Conservation (phyloP, 192 early-diverging fungal species). For the Phlyctochytrium arcticum region DNA sequence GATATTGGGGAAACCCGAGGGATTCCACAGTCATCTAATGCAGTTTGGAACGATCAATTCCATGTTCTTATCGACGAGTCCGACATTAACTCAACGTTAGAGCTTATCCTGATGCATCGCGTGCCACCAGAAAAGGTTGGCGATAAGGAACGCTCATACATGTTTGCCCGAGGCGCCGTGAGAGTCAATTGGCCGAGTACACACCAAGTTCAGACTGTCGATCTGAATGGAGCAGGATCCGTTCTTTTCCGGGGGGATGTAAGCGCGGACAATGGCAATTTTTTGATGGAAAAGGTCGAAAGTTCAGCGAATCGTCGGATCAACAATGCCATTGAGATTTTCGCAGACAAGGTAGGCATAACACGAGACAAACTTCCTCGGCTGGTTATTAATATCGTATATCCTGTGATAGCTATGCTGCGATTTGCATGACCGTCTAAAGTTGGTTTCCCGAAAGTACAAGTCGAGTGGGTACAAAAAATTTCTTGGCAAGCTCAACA, state of each 20-base stretch:
- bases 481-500: constrained; percentile 20
- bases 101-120: constrained; percentile 16
- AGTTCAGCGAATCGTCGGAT: too few species aligned
- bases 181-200: not conserved
- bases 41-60: constrained; percentile 10
- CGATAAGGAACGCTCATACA: not conserved
- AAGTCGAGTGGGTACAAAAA: constrained; percentile 9
- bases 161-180: constrained; percentile 4
- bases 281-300: too few species aligned
- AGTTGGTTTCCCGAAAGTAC: constrained; percentile 22
- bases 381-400: not conserved
- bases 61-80: not conserved
- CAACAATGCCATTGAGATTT: not conserved
- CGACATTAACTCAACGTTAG: not conserved
- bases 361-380: not conserved
- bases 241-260: too few species aligned
- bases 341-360: constrained; percentile 21
- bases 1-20: constrained; percentile 17
- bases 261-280: too few species aligned
- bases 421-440: constrained; percentile 27
- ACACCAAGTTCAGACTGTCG: not conserved
- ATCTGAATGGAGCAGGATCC: not conserved
- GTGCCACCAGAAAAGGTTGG: constrained; percentile 1
- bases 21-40: constrained; percentile 8
- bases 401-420: constrained; percentile 14